Conservation (phyloP, 768 basidiomycete genomes). For the Auricularia sp. region DNA sequence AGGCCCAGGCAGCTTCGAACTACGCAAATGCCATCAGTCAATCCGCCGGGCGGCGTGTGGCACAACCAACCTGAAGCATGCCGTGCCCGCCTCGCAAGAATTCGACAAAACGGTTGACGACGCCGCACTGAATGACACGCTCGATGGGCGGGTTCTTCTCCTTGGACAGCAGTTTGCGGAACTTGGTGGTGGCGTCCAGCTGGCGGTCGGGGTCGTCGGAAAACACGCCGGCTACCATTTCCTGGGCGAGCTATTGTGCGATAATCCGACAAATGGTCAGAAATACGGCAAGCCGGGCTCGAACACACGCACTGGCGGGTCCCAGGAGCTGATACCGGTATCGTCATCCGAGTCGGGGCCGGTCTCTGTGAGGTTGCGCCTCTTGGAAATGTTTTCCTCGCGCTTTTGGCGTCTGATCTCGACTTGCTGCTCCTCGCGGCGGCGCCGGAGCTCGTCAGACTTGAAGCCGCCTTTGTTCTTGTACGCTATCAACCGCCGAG, state of each 20-base stretch:
- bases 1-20: constrained; percentile 97
- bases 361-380: constrained; percentile 78
- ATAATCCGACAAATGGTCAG: background rate
- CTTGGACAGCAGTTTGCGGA: constrained; percentile 96
- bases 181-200: constrained; percentile 82
- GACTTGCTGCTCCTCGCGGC: constrained; percentile 96
- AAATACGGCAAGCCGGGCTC: background rate
- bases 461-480: constrained; percentile 86
- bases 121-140: constrained; percentile 75
- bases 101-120: constrained; percentile 94
- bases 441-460: constrained; percentile 87
- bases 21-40: background rate
- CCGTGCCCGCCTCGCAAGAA: constrained; percentile 74
- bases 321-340: constrained; percentile 56
- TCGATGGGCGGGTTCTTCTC: constrained; percentile 99
- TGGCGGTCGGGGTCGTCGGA: constrained; percentile 53
- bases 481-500: constrained; percentile 42
- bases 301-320: constrained; percentile 54
- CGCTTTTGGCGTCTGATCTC: constrained; percentile 98
- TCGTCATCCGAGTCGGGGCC: constrained; percentile 89
- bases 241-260: constrained; percentile 38
- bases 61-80: constrained; percentile 63
- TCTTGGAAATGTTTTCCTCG: constrained; percentile 97
- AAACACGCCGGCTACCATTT: constrained; percentile 91
- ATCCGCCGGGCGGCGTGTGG: constrained; percentile 1